These are phyloP conservation scores for Hypoxylon sp. DNA, from an alignment of 2,329 filamentous ascomycete species.

Conservation along the genomic window DNA sequence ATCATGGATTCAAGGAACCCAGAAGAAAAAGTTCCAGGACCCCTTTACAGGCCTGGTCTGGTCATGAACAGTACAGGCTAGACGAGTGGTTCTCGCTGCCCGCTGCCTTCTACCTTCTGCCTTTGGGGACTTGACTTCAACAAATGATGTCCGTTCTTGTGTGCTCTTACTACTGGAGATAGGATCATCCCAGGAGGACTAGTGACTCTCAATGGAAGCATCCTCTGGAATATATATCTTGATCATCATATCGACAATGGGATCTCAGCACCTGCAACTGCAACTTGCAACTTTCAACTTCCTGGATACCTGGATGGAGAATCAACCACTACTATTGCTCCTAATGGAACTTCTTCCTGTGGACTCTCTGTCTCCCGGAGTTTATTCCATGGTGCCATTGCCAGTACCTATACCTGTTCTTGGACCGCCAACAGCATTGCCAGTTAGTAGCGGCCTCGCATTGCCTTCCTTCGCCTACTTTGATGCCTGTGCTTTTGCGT, in stretches of 20 bases:
- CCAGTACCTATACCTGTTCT: neutral
- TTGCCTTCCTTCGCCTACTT: conserved; percentile 1
- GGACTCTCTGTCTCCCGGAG: neutral
- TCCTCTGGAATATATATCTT: neutral
- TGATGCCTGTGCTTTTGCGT: conserved; percentile 8
- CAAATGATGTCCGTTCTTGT: conserved; percentile 6
- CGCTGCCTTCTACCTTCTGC: neutral
- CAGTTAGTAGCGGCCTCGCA: conserved; percentile 17
- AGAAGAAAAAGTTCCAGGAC: neutral
- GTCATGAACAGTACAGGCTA: conserved; percentile 40
- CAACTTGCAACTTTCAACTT: too few species aligned
- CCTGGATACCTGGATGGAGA: conserved; percentile 1
- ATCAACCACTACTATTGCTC: neutral
- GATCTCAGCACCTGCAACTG: neutral
- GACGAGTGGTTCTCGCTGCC: conserved; percentile 13
- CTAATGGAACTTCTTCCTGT: neutral
- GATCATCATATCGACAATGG: conserved; percentile 13
- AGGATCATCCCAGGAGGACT: conserved; percentile 13
- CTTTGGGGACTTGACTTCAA: conserved; percentile 16
- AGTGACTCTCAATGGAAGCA: neutral
- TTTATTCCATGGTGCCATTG: too few species aligned
- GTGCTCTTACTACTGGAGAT: conserved; percentile 13
- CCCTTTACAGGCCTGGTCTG: conserved; percentile 27
- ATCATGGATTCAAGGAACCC: conserved; percentile 21
- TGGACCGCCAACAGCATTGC: conserved; percentile 5